Evolutionary conservation across 2,329 filamentous ascomycete genomes (phyloP), one percentile per base, ranked within the genome.

Genomic region (Onygenales sp.): DNA sequence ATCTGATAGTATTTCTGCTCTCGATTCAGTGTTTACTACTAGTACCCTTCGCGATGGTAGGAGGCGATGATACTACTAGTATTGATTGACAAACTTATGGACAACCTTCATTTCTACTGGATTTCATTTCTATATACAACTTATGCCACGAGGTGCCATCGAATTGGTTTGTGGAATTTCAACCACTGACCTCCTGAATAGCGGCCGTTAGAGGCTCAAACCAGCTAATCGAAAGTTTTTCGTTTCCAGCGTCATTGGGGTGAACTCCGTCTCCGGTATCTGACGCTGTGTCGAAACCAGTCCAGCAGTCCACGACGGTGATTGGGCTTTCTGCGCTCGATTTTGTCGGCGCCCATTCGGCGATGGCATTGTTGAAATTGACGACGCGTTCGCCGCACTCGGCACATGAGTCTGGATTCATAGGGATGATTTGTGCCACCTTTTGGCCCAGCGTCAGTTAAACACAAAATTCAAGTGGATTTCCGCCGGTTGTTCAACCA

Each of bases 341-440:
- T 41, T 36, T 43, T 5, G 10, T 51, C 21, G 50, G 50, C 21
- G 41, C 50, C 50, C 50, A 51, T 75, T 75, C 56, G 59, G 65
- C 33, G 68, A 73, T 59, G 66, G 74, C 60, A 73, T 75, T 58
- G 59, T 61, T 51, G 60, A 70, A 47, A 69, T 65, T 43, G 57
- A 55, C 2, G 57, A 56, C 33, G 44, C 58, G 33, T 62, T 65
- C 32, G 57, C 55, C 59, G 50, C 66, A 69, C 9, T 60, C 46
- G 1, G 56, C 41, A 52, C 66, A 68, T 50, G 59, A 61, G 7
- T 58, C 43, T 5, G 64, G 65, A 27, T 59, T 60, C 62, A 69
- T 65, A 5, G 67, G 67, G 7, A 69, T 59, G 50, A 69, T 69
- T 52, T 67, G 61, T 2, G 67, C 65, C 59, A 58, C 56, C 58